phyloP scores from a whole-genome alignment of 495 filamentous ascomycete species.

The Echria macrotheca region DNA sequence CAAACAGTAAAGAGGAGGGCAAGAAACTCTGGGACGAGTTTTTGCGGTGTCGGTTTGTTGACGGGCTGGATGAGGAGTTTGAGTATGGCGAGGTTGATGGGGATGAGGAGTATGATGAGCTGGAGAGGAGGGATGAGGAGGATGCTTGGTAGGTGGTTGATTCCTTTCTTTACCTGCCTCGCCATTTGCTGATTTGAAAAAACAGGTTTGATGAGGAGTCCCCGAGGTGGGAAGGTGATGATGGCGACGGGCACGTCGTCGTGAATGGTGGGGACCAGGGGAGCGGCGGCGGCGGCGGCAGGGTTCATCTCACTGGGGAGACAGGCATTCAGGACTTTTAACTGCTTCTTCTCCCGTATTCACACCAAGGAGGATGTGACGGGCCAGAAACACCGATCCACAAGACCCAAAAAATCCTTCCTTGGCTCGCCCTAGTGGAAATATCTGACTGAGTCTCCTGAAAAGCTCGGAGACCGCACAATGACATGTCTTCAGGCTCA shows the following conservation, averaged over 20 bases:
- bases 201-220: conserved; percentile 64
- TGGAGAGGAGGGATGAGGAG: conserved; percentile 51
- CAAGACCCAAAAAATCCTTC: no score
- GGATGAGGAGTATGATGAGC: conserved; percentile 64
- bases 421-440: no score
- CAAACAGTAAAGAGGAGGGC: conserved; percentile 58
- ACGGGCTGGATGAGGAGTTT: conserved; percentile 69
- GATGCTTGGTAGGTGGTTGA: conserved; percentile 48
- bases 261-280: conserved; percentile 29
- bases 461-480: no score
- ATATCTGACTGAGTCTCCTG: no score
- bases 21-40: conserved; percentile 59
- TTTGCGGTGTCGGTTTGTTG: conserved; percentile 63
- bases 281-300: conserved; percentile 31
- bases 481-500: no score
- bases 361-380: no score
- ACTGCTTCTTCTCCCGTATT: conserved; percentile 7
- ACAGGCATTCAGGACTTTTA: conserved; percentile 81
- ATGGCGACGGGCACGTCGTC: conserved; percentile 41
- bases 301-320: conserved; percentile 52
- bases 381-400: no score
- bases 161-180: background rate
- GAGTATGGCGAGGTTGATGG: conserved; percentile 65
- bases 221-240: conserved; percentile 57
- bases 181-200: background rate